A percentile compares a stretch with the other conserved stretches of the same genome.
These are phyloP conservation scores for Pseudopyricularia javanii DNA, from an alignment of 2,329 filamentous ascomycete genomes.

Conservation along the genomic window DNA sequence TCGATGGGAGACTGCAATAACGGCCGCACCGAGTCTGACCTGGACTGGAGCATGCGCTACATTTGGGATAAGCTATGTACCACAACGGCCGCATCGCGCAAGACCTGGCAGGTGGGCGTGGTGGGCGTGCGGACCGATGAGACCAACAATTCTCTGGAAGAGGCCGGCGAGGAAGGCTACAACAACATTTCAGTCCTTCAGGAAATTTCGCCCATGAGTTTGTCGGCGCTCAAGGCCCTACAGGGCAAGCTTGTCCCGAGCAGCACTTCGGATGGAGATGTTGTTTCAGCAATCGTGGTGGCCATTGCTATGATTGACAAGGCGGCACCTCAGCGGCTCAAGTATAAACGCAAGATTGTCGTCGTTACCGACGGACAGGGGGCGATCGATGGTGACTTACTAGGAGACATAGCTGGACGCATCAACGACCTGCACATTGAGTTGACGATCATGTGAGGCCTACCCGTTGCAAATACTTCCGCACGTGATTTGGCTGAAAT, in stretches of 20 bases:
- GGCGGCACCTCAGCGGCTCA: constrained; percentile 65
- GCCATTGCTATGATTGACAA: constrained; percentile 72
- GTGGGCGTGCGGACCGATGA: constrained; percentile 72
- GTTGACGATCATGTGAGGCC: constrained; percentile 61
- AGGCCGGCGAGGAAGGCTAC: constrained; percentile 59
- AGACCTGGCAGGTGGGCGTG: constrained; percentile 65
- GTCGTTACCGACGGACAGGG: constrained; percentile 75
- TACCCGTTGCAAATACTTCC: not conserved
- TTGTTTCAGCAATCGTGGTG: constrained; percentile 75
- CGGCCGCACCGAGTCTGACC: constrained; percentile 64
- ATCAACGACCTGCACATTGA: constrained; percentile 68
- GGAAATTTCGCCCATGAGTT: constrained; percentile 43
- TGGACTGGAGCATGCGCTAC: constrained; percentile 84
- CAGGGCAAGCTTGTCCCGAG: constrained; percentile 54
- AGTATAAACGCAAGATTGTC: constrained; percentile 70
- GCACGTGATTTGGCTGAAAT: not conserved
- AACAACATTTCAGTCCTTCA: constrained; percentile 73
- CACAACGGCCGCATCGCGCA: constrained; percentile 55
- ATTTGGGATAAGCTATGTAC: constrained; percentile 86
- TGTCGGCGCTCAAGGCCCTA: constrained; percentile 58
- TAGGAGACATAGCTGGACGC: constrained; percentile 58
- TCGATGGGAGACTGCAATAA: constrained; percentile 68
- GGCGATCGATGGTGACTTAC: constrained; percentile 57
- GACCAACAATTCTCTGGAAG: constrained; percentile 55
- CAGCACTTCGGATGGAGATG: constrained; percentile 59